A percentile compares a stretch with the other conserved stretches of the same genome.
These are phyloP conservation scores for Diaporthe vexans DNA, from an alignment of 2,329 filamentous ascomycete genomes.

Conservation along the genomic window DNA sequence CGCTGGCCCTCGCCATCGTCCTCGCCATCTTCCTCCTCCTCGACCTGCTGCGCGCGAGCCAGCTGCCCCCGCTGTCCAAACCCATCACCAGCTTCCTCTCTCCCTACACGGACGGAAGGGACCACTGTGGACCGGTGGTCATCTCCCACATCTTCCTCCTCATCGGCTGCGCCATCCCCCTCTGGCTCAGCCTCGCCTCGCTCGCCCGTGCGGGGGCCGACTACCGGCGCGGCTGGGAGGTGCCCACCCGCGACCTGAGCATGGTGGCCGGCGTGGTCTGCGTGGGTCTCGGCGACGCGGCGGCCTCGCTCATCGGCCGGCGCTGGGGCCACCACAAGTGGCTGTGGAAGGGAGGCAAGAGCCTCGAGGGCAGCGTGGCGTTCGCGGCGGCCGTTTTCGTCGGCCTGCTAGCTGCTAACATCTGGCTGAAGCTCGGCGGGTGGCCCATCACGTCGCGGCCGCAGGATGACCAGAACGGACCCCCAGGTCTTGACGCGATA, in stretches of 20 bases:
- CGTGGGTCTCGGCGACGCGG: conserved; percentile 95
- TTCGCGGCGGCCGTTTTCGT: conserved; percentile 85
- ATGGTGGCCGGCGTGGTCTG: conserved; percentile 96
- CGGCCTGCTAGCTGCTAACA: conserved; percentile 78
- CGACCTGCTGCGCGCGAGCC: conserved; percentile 89
- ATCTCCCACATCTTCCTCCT: conserved; percentile 96
- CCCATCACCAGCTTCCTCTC: conserved; percentile 89
- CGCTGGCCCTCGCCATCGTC: conserved; percentile 83
- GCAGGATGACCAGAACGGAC: conserved; percentile 48
- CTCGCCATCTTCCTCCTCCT: conserved; percentile 89
- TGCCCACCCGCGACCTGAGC: conserved; percentile 80
- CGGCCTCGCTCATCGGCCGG: conserved; percentile 89
- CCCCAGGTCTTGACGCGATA: conserved; percentile 12
- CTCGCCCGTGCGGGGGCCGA: conserved; percentile 68
- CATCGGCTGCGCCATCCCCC: conserved; percentile 92
- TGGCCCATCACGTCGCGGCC: conserved; percentile 80
- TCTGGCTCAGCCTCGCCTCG: conserved; percentile 88
- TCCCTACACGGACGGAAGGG: conserved; percentile 94
- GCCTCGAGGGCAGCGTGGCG: conserved; percentile 86
- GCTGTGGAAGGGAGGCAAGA: conserved; percentile 98
- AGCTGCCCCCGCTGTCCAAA: conserved; percentile 89
- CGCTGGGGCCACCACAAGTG: conserved; percentile 91
- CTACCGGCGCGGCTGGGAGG: conserved; percentile 80
- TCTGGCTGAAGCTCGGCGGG: conserved; percentile 82
- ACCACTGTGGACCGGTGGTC: conserved; percentile 93